phyloP scores from a whole-genome alignment of 2,329 filamentous ascomycete species.

The Lomentospora prolificans region DNA sequence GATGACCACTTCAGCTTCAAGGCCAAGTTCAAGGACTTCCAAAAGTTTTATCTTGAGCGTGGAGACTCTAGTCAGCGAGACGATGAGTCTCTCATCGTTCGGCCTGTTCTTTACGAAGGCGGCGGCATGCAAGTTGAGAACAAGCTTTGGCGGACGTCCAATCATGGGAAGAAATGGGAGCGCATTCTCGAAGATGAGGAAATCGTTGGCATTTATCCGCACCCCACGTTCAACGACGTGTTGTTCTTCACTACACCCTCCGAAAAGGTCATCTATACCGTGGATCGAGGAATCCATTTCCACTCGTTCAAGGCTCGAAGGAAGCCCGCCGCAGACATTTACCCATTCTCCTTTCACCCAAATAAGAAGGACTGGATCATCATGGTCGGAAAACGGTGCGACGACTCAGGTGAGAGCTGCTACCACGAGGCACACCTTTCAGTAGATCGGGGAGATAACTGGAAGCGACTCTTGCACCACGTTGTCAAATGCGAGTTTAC shows the following conservation, averaged over 20 bases:
- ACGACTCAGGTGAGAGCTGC: slow-evolving; percentile 46
- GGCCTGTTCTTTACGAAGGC: slow-evolving; percentile 28
- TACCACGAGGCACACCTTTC: slow-evolving; percentile 67
- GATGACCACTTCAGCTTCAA: slow-evolving; percentile 53
- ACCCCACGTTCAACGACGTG: slow-evolving; percentile 71
- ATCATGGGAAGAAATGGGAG: slow-evolving; percentile 86
- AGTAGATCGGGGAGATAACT: slow-evolving; percentile 68
- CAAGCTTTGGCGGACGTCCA: slow-evolving; percentile 61
- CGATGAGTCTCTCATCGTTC: slow-evolving; percentile 63
- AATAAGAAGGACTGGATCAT: slow-evolving; percentile 82
- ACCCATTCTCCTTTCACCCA: slow-evolving; percentile 69
- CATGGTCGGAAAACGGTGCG: slow-evolving; percentile 73
- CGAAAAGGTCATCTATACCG: slow-evolving; percentile 65
- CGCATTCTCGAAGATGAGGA: slow-evolving; percentile 58
- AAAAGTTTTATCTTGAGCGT: slow-evolving; percentile 70
- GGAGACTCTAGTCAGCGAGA: slow-evolving; percentile 50
- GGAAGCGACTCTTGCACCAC: slow-evolving; percentile 65
- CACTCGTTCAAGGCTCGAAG: slow-evolving; percentile 63
- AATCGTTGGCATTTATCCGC: slow-evolving; percentile 63
- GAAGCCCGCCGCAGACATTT: slow-evolving; percentile 26
- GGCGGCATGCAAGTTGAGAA: slow-evolving; percentile 30
- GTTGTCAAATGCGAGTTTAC: slow-evolving; percentile 84
- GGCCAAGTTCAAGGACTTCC: slow-evolving; percentile 38
- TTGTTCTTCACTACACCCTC: slow-evolving; percentile 73
- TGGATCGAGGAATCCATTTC: slow-evolving; percentile 66